Base-by-base conservation (phyloP, 2,329 filamentous ascomycete species). In the Aspergillus carbonarius region DNA sequence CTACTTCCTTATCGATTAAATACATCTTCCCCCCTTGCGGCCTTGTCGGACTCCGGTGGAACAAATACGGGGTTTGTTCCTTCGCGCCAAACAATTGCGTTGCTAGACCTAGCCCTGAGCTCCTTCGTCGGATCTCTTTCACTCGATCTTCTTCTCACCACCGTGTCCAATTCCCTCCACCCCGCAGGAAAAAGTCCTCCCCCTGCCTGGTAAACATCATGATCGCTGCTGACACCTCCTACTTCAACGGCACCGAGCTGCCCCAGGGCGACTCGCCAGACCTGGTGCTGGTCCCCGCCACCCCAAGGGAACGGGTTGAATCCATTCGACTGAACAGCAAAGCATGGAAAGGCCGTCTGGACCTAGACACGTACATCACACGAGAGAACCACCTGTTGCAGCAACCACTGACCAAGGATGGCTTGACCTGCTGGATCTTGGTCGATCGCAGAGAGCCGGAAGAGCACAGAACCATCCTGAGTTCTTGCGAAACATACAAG, bases 401-500 rank as follows among this genome's bases (percentile, higher is more conserved):
- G 39, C 82, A 85, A 64, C 74, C 76, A 2, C 72, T 87, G 57
- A 84, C 82, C 27, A 78, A 74, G 57, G 77, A 85, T 57, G 83
- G 82, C 30, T 77, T 87, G 55, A 85, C 82, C 2, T 79, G 79
- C 58, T 88, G 86, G 86, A 79, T 86, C 53, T 73, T 88, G 18
- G 80, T 86, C 15, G 81, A 85, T 64, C 66, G 72, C 40, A 67
- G 65, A 44, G 65, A 76, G 42, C 64, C 72, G 65, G 67, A 76
- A 67, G 69, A 74, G 56, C 46, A 72, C 60, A 60, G 82, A 53
- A 76, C 71, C 12, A 81, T 86, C 18, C 74, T 88, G 6, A 81
- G 82, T 47, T 83, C 83, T 47, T 88, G 85, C 68, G 86, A 88
- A 68, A 83, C 82, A 2, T 75, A 76, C 55, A 70, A 68, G 23